Base-by-base conservation (phyloP, 306 rosid genomes). In the Glycine tomentella region DNA sequence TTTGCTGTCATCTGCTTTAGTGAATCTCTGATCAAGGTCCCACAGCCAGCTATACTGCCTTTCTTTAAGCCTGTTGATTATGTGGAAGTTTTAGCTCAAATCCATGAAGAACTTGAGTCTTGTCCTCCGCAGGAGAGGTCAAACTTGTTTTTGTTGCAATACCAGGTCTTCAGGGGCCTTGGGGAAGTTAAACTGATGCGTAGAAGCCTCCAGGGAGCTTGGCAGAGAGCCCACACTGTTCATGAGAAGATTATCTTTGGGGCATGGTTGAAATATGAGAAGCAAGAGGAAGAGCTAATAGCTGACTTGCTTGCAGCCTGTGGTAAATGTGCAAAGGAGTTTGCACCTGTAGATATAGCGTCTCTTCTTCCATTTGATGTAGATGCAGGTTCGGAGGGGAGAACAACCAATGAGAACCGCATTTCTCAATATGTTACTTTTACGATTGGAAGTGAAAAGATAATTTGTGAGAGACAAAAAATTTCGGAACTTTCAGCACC, bases 221-320 rank as follows among this genome's bases (percentile, higher is more conserved):
- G 97, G 97, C 88, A 87, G 88, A 90, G 85, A 81, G 93, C 97
- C 36, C 77, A 79, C 61, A 92, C 91, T 48, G 80, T 87, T 78
- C 96, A 92, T 74, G 98, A 92, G 85, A 94, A 89, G 89, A 89
- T 94, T 45, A 58, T 94, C 51, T 92, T 91, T 84, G 97, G 93
- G 82, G 98, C 98, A 12, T 94, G 97, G 97, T 87, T 94, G 83
- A 94, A 84, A 86, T 94, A 94, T 84, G 97, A 91, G 83, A 94
- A 89, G 86, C 92, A 87, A 69, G 98, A 96, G 83, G 98, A 92
- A 82, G 93, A 82, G 76, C 83, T 81, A 66, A 88, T 92, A 53
- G 88, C 90, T 0, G 98, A 91, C 80, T 87, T 94, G 87, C 90
- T 94, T 65, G 80, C 83, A 15, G 80, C 87, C 48, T 92, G 98